Percentiles rank a stretch among this genome's conserved stretches.
These are phyloP conservation scores for Aspergillus felis DNA, from an alignment of 2,329 filamentous ascomycete species.

Conservation along the genomic window DNA sequence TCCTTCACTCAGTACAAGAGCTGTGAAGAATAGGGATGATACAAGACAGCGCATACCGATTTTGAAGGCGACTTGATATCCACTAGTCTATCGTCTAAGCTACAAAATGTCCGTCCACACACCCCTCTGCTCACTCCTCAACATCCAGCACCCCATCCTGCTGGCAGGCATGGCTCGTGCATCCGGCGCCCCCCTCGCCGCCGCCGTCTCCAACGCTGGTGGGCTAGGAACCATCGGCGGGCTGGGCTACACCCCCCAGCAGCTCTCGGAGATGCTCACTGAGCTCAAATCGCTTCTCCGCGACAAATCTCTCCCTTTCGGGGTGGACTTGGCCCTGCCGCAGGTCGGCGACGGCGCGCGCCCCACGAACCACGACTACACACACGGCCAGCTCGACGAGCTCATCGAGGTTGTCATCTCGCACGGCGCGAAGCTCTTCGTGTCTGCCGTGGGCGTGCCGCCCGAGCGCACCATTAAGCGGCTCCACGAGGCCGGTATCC, in stretches of 20 bases:
- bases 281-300: constrained; percentile 75
- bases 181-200: constrained; percentile 72
- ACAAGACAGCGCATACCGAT: not conserved
- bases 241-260: constrained; percentile 66
- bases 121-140: constrained; percentile 71
- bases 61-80: not conserved
- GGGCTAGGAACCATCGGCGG: constrained; percentile 65
- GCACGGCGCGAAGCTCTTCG: constrained; percentile 79
- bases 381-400: constrained; percentile 79
- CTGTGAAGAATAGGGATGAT: not conserved
- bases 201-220: constrained; percentile 83
- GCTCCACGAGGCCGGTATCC: constrained; percentile 72
- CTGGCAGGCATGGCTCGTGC: constrained; percentile 92
- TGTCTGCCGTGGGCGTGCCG: constrained; percentile 83
- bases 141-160: constrained; percentile 82
- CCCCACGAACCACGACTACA: constrained; percentile 95
- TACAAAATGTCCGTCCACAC: constrained; percentile 60
- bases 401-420: constrained; percentile 82
- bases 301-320: constrained; percentile 71
- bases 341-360: constrained; percentile 80
- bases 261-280: constrained; percentile 74
- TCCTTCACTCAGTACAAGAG: not conserved
- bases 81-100: not conserved
- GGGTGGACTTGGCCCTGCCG: constrained; percentile 85
- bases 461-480: constrained; percentile 67